phyloP scores from a whole-genome alignment of 192 early-diverging fungal genomes.

The Coemansia sp. region DNA sequence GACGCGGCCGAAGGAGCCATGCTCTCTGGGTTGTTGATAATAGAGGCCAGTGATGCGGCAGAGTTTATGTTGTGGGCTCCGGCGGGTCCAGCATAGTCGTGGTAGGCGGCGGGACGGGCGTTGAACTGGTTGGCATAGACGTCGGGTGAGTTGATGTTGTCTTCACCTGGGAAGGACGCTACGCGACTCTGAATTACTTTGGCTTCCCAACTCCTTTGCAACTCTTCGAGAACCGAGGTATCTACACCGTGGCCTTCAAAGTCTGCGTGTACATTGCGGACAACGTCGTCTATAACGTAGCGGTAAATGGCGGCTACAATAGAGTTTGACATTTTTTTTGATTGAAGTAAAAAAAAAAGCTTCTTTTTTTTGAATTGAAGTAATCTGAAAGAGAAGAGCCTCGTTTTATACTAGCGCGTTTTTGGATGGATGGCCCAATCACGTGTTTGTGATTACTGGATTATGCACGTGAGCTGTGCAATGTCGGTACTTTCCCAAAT shows the following conservation, averaged over 20 bases:
- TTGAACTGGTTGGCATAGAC: slow-evolving; percentile 6
- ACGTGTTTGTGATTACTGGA: neutral
- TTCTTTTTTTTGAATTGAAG: neutral
- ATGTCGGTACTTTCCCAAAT: neutral
- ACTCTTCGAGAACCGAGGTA: slow-evolving; percentile 81
- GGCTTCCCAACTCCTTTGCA: slow-evolving; percentile 73
- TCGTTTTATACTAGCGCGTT: neutral
- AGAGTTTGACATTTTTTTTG: slow-evolving; percentile 52
- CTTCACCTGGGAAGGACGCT: slow-evolving; percentile 53
- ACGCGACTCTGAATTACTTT: slow-evolving; percentile 61
- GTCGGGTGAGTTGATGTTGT: slow-evolving; percentile 12
- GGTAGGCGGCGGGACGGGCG: slow-evolving; percentile 12
- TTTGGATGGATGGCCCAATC: neutral
- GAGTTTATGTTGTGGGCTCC: slow-evolving; percentile 38
- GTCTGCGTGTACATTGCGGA: slow-evolving; percentile 79
- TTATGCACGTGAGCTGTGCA: neutral
- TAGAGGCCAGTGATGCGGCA: slow-evolving; percentile 54
- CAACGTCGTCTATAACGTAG: slow-evolving; percentile 93
- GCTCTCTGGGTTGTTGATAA: slow-evolving; percentile 52
- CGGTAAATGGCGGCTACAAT: slow-evolving; percentile 70
- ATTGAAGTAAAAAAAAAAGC: neutral
- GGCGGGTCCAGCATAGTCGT: slow-evolving; percentile 7
- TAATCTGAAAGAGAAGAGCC: neutral
- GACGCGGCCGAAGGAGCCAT: slow-evolving; percentile 55
- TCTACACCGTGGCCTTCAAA: slow-evolving; percentile 93